phyloP scores from a whole-genome alignment of 2,329 filamentous ascomycete genomes.

The Xylaria sp. region DNA sequence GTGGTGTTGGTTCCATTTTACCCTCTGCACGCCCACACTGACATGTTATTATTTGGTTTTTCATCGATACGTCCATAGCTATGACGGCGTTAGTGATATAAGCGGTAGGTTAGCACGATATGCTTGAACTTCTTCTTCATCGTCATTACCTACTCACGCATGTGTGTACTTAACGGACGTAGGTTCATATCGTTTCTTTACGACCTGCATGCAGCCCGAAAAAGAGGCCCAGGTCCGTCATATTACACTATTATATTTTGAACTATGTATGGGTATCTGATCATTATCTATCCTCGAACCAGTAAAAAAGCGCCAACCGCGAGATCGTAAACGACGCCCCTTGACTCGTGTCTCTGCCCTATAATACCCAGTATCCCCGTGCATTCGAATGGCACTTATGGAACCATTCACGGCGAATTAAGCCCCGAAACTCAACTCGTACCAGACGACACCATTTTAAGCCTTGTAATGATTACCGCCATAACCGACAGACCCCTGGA shows the following conservation, averaged over 20 bases:
- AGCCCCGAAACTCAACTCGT: background rate
- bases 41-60: too few species aligned
- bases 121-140: too few species aligned
- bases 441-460: background rate
- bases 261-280: background rate
- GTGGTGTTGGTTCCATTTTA: too few species aligned
- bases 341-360: background rate
- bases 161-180: too few species aligned
- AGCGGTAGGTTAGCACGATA: too few species aligned
- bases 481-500: background rate
- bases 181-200: background rate
- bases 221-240: background rate
- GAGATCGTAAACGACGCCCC: background rate
- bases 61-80: too few species aligned
- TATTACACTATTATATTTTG: background rate
- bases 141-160: too few species aligned
- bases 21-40: too few species aligned
- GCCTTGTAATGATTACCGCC: background rate
- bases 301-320: background rate
- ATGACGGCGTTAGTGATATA: too few species aligned
- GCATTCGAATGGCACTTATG: background rate
- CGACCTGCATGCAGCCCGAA: background rate
- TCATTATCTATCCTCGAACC: background rate
- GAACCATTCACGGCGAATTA: background rate
- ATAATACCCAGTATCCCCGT: background rate